Conservation (phyloP, 805 yeast genomes). For the Schwanniomyces vanrijiae region DNA sequence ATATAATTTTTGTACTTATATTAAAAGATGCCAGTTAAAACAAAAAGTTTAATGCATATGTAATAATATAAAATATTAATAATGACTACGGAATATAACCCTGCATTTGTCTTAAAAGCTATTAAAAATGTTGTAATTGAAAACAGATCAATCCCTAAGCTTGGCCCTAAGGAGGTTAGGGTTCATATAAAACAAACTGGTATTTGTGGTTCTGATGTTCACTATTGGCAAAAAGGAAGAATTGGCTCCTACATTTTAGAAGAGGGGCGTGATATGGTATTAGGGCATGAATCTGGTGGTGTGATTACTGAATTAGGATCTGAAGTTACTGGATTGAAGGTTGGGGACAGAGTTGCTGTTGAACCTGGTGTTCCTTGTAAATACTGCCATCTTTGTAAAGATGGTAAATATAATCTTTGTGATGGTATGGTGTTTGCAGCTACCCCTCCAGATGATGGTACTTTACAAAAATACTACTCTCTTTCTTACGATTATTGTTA, state of each 20-base stretch:
- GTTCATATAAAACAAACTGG: conserved; percentile 19
- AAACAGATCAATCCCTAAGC: conserved; percentile 10
- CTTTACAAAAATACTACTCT: conserved; percentile 15
- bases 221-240: conserved; percentile 18
- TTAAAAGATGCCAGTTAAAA: no score
- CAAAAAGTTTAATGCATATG: background rate
- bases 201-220: conserved; percentile 21
- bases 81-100: conserved; percentile 5
- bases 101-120: conserved; percentile 15
- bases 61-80: conserved; percentile 1
- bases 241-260: conserved; percentile 28
- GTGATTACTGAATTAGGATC: conserved; percentile 48
- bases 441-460: conserved; percentile 18
- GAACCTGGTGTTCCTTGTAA: conserved; percentile 58
- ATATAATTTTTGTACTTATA: no score
- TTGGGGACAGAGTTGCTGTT: conserved; percentile 49
- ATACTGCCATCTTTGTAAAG: conserved; percentile 16
- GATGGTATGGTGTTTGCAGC: conserved; percentile 18
- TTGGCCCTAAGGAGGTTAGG: conserved; percentile 16
- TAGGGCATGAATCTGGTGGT: conserved; percentile 49
- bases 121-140: conserved; percentile 13
- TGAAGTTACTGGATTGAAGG: conserved; percentile 43
- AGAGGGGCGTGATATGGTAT: conserved; percentile 27
- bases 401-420: conserved; percentile 21
- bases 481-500: conserved; percentile 15